These are phyloP conservation scores for Telfairia occidentalis DNA, from an alignment of 331 rosid species.

Conservation along the genomic window DNA sequence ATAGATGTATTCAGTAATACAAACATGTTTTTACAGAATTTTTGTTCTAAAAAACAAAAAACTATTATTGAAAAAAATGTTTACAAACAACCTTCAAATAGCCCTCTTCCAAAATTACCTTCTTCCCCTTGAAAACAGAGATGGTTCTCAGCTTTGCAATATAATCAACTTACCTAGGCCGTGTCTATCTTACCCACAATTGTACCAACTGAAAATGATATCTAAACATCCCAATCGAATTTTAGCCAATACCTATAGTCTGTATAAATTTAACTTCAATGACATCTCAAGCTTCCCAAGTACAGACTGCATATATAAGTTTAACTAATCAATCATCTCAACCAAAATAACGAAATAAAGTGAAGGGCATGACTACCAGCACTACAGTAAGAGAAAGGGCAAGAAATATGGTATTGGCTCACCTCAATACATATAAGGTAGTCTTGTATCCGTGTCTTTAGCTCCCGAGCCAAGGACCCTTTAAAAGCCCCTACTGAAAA, in stretches of 20 bases:
- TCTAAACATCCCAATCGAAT: background rate
- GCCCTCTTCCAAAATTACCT: background rate
- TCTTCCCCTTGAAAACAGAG: background rate
- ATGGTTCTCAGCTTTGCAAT: background rate
- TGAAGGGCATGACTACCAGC: background rate
- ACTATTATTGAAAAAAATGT: background rate
- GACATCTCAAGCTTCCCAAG: background rate
- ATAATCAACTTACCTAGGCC: background rate
- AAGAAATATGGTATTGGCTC: conserved; percentile 9
- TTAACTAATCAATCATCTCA: background rate
- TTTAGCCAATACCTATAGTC: background rate
- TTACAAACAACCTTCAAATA: background rate
- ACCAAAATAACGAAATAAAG: background rate
- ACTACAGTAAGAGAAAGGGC: background rate
- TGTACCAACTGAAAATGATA: background rate
- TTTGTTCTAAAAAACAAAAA: background rate
- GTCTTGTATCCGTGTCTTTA: conserved; percentile 83
- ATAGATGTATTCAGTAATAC: background rate
- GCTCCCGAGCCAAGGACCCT: conserved; percentile 75
- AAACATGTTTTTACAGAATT: background rate
- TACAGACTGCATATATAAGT: background rate
- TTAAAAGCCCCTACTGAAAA: conserved; percentile 74
- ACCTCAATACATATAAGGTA: conserved; percentile 98
- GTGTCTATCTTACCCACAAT: background rate
- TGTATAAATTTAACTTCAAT: background rate